These are phyloP conservation scores for Hypomyces rosellus DNA, from an alignment of 2,329 filamentous ascomycete genomes.

Conservation along the genomic window DNA sequence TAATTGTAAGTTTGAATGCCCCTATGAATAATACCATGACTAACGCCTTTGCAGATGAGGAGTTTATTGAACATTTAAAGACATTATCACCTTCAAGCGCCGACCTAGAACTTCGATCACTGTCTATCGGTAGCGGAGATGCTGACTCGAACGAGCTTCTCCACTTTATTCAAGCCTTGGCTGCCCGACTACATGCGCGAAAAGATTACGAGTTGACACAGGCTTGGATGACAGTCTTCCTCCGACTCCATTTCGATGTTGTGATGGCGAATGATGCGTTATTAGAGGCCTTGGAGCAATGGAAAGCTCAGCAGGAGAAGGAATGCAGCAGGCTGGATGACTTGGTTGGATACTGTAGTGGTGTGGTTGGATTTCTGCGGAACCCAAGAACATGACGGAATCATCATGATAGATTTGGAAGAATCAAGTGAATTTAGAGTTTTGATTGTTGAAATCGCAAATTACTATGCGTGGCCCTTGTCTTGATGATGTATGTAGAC, in stretches of 20 bases:
- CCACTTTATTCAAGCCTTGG: slow-evolving; percentile 76
- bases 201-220: slow-evolving; percentile 91
- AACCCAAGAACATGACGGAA: slow-evolving; percentile 44
- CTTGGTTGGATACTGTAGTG: slow-evolving; percentile 80
- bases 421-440: not conserved
- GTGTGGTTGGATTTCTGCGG: slow-evolving; percentile 77
- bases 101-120: slow-evolving; percentile 83
- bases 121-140: slow-evolving; percentile 45
- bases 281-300: slow-evolving; percentile 55
- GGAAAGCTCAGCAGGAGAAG: slow-evolving; percentile 65
- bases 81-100: slow-evolving; percentile 75
- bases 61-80: slow-evolving; percentile 74
- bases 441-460: not conserved
- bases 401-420: not conserved
- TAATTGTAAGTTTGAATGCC: slow-evolving; percentile 48
- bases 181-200: slow-evolving; percentile 57
- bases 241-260: slow-evolving; percentile 66
- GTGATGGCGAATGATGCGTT: slow-evolving; percentile 47
- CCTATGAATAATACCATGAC: slow-evolving; percentile 9
- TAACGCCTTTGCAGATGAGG: slow-evolving; percentile 41
- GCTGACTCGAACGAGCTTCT: slow-evolving; percentile 62
- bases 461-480: too few species aligned
- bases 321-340: slow-evolving; percentile 67
- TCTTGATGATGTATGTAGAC: too few species aligned
- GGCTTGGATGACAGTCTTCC: slow-evolving; percentile 94